phyloP scores from a whole-genome alignment of 2,329 filamentous ascomycete genomes.

The Thermochaetoides dissita region DNA sequence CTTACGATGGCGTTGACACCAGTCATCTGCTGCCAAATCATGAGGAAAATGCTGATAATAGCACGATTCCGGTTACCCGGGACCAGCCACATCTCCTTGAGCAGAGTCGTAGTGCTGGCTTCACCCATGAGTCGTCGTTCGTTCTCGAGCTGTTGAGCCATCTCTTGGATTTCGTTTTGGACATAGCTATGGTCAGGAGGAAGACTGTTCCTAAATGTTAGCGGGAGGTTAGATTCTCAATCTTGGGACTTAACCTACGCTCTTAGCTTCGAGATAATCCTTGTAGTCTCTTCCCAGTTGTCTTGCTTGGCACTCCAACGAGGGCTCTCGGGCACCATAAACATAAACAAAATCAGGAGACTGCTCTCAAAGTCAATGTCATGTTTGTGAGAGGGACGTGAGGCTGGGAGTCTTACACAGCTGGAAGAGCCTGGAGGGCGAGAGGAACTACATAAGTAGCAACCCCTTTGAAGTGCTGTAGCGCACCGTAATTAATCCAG shows the following conservation, averaged over 20 bases:
- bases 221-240: constrained; percentile 35
- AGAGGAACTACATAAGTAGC: constrained; percentile 45
- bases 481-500: constrained; percentile 34
- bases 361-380: neutral
- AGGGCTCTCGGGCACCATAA: constrained; percentile 50
- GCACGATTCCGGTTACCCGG: constrained; percentile 24
- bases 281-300: constrained; percentile 47
- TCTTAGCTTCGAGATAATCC: constrained; percentile 40
- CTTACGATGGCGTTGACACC: constrained; percentile 12
- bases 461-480: constrained; percentile 22
- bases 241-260: neutral
- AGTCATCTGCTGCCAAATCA: constrained; percentile 61
- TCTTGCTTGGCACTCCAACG: constrained; percentile 51
- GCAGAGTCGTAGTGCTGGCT: constrained; percentile 39
- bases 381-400: no score
- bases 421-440: constrained; percentile 48
- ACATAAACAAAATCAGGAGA: constrained; percentile 46
- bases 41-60: constrained; percentile 33
- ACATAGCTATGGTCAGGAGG: constrained; percentile 34
- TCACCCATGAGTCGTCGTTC: constrained; percentile 45
- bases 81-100: constrained; percentile 49
- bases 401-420: constrained; percentile 20
- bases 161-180: constrained; percentile 46
- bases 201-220: constrained; percentile 13
- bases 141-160: constrained; percentile 45